Conservation (phyloP, 768 basidiomycete species). For the Floccularia luteovirens region DNA sequence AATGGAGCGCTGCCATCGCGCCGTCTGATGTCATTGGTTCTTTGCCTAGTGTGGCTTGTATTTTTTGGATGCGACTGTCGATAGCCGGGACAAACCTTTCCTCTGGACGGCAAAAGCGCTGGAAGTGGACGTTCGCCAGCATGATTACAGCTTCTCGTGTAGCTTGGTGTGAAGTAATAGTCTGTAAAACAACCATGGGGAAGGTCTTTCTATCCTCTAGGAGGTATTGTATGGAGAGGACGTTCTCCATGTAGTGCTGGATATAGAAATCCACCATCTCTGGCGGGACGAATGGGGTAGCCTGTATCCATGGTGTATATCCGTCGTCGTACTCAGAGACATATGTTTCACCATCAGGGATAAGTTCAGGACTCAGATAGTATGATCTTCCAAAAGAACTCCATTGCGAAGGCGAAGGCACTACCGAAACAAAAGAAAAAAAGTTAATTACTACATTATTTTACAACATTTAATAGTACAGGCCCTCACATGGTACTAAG, state of each 20-base stretch:
- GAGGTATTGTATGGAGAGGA: constrained; percentile 63
- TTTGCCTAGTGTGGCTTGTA: constrained; percentile 14
- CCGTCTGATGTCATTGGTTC: constrained; percentile 43
- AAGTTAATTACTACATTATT: constrained; percentile 62
- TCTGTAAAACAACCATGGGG: constrained; percentile 37
- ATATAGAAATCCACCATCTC: constrained; percentile 21
- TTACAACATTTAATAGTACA: constrained; percentile 64
- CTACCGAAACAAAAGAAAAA: constrained; percentile 21
- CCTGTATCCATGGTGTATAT: not conserved
- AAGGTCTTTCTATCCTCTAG: constrained; percentile 46
- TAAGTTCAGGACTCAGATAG: too few species aligned
- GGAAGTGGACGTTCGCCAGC: constrained; percentile 51
- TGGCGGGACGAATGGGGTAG: constrained; percentile 6
- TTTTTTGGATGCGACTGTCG: constrained; percentile 14
- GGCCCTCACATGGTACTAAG: constrained; percentile 67
- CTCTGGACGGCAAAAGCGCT: constrained; percentile 14
- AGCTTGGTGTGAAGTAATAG: constrained; percentile 36
- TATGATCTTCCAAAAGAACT: not conserved
- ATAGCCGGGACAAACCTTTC: constrained; percentile 17
- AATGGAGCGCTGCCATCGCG: constrained; percentile 71
- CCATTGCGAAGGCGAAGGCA: constrained; percentile 15
- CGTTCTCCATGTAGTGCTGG: constrained; percentile 48
- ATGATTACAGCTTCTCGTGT: constrained; percentile 55
- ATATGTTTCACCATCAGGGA: too few species aligned
- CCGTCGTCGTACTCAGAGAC: too few species aligned